phyloP scores from a whole-genome alignment of 192 early-diverging fungal species.

The Oehlia diaphana region DNA sequence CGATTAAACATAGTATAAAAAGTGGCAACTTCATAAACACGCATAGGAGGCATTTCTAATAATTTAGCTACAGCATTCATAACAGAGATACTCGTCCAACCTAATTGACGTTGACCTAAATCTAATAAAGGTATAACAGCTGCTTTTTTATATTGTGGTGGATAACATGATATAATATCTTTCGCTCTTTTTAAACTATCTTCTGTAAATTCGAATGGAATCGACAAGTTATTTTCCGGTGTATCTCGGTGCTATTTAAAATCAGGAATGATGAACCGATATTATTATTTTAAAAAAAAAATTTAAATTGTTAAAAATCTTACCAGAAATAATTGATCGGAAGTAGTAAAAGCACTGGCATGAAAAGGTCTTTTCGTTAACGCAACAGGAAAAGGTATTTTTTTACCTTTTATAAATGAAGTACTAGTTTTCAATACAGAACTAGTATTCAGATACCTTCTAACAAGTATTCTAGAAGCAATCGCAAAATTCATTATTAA shows the following conservation, averaged over 20 bases:
- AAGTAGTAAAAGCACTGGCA: background rate
- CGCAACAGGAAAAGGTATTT: background rate
- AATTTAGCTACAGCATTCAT: conserved; percentile 98
- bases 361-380: background rate
- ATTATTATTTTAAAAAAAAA: no score
- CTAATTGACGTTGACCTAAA: conserved; percentile 92
- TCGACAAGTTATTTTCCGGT: conserved; percentile 75
- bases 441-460: background rate
- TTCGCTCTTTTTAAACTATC: conserved; percentile 79
- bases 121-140: conserved; percentile 95
- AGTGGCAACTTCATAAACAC: conserved; percentile 99
- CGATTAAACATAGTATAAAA: conserved; percentile 99
- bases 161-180: conserved; percentile 91
- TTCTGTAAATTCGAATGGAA: conserved; percentile 83
- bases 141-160: conserved; percentile 97
- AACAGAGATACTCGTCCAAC: conserved; percentile 90
- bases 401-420: background rate
- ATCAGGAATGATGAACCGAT: no score
- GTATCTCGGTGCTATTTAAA: conserved; percentile 51
- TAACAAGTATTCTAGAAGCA: background rate
- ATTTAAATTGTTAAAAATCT: no score
- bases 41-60: conserved; percentile 95
- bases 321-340: conserved; percentile 9
- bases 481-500: background rate
- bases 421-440: background rate